Base-by-base conservation (phyloP, 495 filamentous ascomycete genomes). In the Penicillium riverlandense region DNA sequence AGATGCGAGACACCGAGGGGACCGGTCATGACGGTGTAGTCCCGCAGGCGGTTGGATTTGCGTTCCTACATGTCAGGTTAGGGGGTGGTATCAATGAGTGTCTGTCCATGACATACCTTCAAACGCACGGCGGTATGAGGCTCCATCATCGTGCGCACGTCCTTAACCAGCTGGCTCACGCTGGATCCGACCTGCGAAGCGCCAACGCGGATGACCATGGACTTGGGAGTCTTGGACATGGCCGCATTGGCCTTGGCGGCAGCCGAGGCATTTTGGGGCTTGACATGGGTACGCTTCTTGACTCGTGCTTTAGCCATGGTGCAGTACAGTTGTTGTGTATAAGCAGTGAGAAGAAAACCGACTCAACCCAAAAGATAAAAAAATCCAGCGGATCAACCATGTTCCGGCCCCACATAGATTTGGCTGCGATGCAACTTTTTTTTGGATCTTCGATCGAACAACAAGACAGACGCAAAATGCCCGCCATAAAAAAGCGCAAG, bases 141-240 rank as follows among this genome's bases (percentile, higher is more conserved):
- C 62, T 97, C 90, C 90, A 99, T 94, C 72, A 97, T 90, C 12
- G 72, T 70, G 42, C 92, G 80, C 15, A 96, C 86, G 71, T 99
- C 92, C 51, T 85, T 83, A 5, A 91, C 92, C 44, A 99, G 70
- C 63, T 96, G 90, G 57, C 80, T 91, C 46, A 99, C 75, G 66
- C 86, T 94, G 42, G 87, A 80, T 46, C 92, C 92, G 29, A 97
- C 88, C 58, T 96, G 88, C 50, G 88, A 84, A 58, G 88, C 92
- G 54, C 94, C 92, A 42, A 96, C 89, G 52, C 92, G 83, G 65
- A 99, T 94, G 41, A 99, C 92, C 94, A 99, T 97, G 55, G 84
- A 90, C 74, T 95, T 96, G 11, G 92, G 92, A 40, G 79, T 76
- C 45, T 78, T 78, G 49, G 63, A 65, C 50, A 63, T 62, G 7